Conservation (phyloP, 2,329 filamentous ascomycete genomes). For the Xylariaceae sp. region DNA sequence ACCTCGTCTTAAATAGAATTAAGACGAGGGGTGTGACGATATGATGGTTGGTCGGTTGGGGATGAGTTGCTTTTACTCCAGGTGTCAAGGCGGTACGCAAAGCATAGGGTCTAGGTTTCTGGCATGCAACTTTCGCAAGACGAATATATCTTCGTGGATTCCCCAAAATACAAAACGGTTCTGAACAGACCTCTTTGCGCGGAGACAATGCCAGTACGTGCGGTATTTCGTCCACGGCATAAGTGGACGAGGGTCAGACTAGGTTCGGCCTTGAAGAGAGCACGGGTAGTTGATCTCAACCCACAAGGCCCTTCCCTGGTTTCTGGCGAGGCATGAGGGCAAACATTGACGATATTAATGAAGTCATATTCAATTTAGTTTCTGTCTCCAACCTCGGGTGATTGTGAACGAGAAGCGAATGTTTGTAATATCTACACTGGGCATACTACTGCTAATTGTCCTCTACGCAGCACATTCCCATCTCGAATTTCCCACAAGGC, state of each 20-base stretch:
- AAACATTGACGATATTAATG: too few species aligned
- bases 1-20: constrained; percentile 51
- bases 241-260: neutral
- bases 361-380: too few species aligned
- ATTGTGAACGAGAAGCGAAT: too few species aligned
- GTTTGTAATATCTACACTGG: too few species aligned
- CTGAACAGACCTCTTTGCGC: constrained; percentile 17
- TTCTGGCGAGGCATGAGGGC: too few species aligned
- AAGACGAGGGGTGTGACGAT: constrained; percentile 24
- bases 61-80: constrained; percentile 33
- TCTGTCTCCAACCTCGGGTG: too few species aligned
- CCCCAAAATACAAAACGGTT: constrained; percentile 28
- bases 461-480: too few species aligned
- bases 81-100: constrained; percentile 34
- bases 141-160: constrained; percentile 28
- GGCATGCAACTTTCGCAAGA: constrained; percentile 32
- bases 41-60: constrained; percentile 26
- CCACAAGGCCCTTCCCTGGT: too few species aligned
- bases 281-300: too few species aligned
- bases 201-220: neutral
- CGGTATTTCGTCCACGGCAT: neutral
- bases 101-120: constrained; percentile 34
- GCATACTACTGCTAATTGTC: too few species aligned
- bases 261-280: neutral
- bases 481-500: too few species aligned